phyloP scores from a whole-genome alignment of 2,329 filamentous ascomycete genomes.

The Cercospora zeina region DNA sequence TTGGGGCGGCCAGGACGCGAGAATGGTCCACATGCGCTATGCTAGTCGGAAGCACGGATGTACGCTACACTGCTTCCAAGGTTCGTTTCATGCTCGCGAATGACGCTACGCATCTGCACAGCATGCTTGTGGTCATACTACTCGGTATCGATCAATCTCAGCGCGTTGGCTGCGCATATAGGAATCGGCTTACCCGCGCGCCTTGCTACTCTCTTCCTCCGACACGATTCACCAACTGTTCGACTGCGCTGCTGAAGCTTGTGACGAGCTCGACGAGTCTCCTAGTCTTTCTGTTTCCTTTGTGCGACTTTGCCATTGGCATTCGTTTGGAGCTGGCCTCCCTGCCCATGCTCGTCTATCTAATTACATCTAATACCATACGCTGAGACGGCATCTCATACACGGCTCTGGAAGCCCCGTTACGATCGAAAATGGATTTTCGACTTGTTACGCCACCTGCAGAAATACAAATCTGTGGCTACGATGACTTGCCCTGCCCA shows the following conservation, averaged over 20 bases:
- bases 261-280: slow-evolving; percentile 45
- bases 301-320: slow-evolving; percentile 41
- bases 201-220: slow-evolving; percentile 25
- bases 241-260: slow-evolving; percentile 28
- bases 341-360: slow-evolving; percentile 29
- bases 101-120: slow-evolving; percentile 28
- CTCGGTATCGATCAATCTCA: slow-evolving; percentile 26
- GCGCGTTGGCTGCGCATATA: slow-evolving; percentile 33
- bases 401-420: slow-evolving; percentile 27
- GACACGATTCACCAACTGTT: slow-evolving; percentile 32
- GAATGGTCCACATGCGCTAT: slow-evolving; percentile 19
- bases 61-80: slow-evolving; percentile 30
- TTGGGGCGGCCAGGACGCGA: slow-evolving; percentile 18
- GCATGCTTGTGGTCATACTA: slow-evolving; percentile 25
- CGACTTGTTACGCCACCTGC: slow-evolving; percentile 50
- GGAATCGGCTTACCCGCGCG: slow-evolving; percentile 24
- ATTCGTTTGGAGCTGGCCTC: slow-evolving; percentile 49
- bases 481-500: slow-evolving; percentile 34
- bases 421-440: slow-evolving; percentile 44
- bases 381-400: slow-evolving; percentile 17
- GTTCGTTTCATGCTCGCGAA: slow-evolving; percentile 34
- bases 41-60: slow-evolving; percentile 28
- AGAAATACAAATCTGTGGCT: slow-evolving; percentile 36
- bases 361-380: slow-evolving; percentile 34
- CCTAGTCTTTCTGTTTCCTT: slow-evolving; percentile 42